Evolutionary conservation across 2,329 filamentous ascomycete genomes (phyloP).

Genomic region (Beauveria brongniartii): DNA sequence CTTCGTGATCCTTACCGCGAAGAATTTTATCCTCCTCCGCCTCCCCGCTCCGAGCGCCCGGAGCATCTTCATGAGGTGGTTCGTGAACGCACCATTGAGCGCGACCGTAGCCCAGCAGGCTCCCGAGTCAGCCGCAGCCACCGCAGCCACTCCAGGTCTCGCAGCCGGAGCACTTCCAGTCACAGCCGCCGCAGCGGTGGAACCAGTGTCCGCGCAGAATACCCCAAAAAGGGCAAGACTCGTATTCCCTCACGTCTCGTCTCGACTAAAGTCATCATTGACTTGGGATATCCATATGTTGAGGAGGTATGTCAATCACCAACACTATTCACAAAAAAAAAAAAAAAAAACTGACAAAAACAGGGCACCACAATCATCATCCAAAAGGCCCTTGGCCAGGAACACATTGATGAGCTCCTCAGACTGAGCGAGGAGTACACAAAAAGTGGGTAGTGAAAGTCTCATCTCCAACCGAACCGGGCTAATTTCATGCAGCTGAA

Average conservation of each 20-base stretch:
- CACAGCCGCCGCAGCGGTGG: slow-evolving; percentile 42
- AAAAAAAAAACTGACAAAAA: slow-evolving; percentile 19
- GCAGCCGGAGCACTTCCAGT: slow-evolving; percentile 35
- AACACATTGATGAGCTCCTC: slow-evolving; percentile 87
- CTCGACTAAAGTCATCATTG: slow-evolving; percentile 70
- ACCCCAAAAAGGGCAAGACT: slow-evolving; percentile 81
- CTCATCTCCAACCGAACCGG: background rate
- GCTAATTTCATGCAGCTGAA: slow-evolving; percentile 26
- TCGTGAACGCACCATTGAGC: slow-evolving; percentile 35
- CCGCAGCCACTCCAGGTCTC: slow-evolving; percentile 25
- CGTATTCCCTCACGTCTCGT: slow-evolving; percentile 76
- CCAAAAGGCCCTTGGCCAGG: slow-evolving; percentile 74
- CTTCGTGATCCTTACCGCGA: slow-evolving; percentile 31
- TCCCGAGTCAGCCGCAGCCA: slow-evolving; percentile 33
- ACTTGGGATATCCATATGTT: slow-evolving; percentile 77
- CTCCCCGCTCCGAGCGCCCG: slow-evolving; percentile 55
- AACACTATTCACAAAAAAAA: background rate
- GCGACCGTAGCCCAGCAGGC: slow-evolving; percentile 30
- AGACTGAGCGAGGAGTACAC: slow-evolving; percentile 72
- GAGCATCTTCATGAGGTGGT: slow-evolving; percentile 55
- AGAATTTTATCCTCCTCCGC: slow-evolving; percentile 53
- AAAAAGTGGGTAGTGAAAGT: slow-evolving; percentile 35
- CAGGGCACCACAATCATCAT: slow-evolving; percentile 77
- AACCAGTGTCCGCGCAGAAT: slow-evolving; percentile 50
- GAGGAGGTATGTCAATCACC: slow-evolving; percentile 60